A percentile compares a stretch with the other conserved stretches of the same genome.
Conservation (phyloP, 2,329 filamentous ascomycete genomes). For the Botrytis fabae region DNA sequence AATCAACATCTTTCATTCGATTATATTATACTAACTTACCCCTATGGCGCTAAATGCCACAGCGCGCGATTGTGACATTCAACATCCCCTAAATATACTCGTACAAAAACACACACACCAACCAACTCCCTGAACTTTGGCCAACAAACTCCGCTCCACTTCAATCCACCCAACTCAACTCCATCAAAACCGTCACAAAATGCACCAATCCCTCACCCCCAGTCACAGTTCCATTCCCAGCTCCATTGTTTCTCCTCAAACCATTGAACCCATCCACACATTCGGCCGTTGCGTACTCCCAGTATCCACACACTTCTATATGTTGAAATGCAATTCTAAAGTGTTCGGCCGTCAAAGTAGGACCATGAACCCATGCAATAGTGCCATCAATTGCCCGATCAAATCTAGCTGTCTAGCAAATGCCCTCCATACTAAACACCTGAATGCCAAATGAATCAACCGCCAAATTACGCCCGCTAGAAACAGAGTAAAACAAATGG, state of each 20-base stretch:
- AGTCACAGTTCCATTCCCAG: no score
- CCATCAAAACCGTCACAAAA: neutral
- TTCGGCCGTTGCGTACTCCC: neutral
- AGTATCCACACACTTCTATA: conserved; percentile 9
- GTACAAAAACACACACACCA: neutral
- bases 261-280: neutral
- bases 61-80: neutral
- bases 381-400: neutral
- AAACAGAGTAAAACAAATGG: neutral
- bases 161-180: neutral
- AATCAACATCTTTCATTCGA: neutral
- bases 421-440: neutral
- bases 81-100: neutral
- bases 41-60: neutral
- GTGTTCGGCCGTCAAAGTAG: neutral
- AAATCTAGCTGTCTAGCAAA: neutral
- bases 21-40: neutral
- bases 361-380: neutral
- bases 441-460: neutral
- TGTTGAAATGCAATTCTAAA: conserved; percentile 8
- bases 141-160: neutral
- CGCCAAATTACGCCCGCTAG: neutral
- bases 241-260: neutral
- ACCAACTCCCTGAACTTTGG: neutral
- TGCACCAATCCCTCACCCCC: neutral